These are phyloP conservation scores for Prosopis cineraria DNA, from an alignment of 306 rosid genomes.

Conservation along the genomic window DNA sequence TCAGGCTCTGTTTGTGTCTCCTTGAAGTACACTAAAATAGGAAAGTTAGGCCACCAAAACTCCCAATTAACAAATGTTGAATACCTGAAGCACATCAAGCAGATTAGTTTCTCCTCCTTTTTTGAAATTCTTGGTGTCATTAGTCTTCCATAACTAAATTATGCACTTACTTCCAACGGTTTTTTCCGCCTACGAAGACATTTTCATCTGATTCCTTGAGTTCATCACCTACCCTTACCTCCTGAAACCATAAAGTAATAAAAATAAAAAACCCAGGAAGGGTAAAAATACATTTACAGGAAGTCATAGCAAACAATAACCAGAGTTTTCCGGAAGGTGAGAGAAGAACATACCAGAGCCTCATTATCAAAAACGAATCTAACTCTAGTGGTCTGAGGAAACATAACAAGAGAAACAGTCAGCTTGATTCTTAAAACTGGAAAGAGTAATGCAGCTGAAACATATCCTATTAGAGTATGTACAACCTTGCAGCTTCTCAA, in stretches of 20 bases:
- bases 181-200: slow-evolving; percentile 84
- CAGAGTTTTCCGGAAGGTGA: slow-evolving; percentile 31
- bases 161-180: slow-evolving; percentile 89
- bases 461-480: background rate
- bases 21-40: slow-evolving; percentile 88
- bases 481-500: slow-evolving; percentile 6
- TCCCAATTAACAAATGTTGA: slow-evolving; percentile 96
- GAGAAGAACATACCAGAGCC: slow-evolving; percentile 75
- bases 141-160: background rate
- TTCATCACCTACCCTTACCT: slow-evolving; percentile 85
- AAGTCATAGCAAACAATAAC: slow-evolving; percentile 9
- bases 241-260: slow-evolving; percentile 51
- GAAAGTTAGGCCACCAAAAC: slow-evolving; percentile 99
- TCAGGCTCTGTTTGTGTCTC: slow-evolving; percentile 93
- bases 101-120: slow-evolving; percentile 16
- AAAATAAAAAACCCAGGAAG: background rate
- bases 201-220: slow-evolving; percentile 91
- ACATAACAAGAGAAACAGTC: slow-evolving; percentile 23
- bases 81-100: slow-evolving; percentile 52
- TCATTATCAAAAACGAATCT: slow-evolving; percentile 83
- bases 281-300: background rate
- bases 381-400: slow-evolving; percentile 79
- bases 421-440: slow-evolving; percentile 29
- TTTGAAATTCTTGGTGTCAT: slow-evolving; percentile 8
- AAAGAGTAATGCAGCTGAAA: background rate